Evolutionary conservation across 73 alveolate species (phyloP).

Genomic region (Symbiodinium natans): DNA sequence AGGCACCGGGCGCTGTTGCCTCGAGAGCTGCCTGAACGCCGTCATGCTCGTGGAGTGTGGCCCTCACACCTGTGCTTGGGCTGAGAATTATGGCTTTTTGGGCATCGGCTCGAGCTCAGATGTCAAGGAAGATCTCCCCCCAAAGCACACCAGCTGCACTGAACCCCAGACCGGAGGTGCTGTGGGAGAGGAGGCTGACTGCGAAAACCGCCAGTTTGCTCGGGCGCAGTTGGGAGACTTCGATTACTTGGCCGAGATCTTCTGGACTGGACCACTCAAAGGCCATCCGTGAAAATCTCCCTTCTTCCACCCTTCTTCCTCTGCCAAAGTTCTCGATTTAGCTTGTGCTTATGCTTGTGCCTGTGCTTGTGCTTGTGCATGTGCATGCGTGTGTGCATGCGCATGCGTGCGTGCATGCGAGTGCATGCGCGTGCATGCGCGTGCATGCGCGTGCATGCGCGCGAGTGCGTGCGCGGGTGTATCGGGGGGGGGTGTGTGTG

Average conservation of each 20-base stretch:
- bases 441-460: too few relatives aligned
- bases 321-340: too few relatives aligned
- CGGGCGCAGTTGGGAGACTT: slow-evolving; percentile 4
- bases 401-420: too few relatives aligned
- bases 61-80: slow-evolving; percentile 1
- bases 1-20: neutral
- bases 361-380: too few relatives aligned
- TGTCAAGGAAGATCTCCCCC: neutral
- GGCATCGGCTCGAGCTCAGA: slow-evolving; percentile 1
- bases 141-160: neutral
- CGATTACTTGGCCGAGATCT: slow-evolving; percentile 28
- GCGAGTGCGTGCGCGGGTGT: too few relatives aligned
- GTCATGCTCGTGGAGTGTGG: slow-evolving; percentile 65
- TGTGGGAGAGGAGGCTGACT: neutral
- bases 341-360: too few relatives aligned
- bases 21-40: slow-evolving; percentile 50
- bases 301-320: too few relatives aligned
- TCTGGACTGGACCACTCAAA: slow-evolving; percentile 51
- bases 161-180: neutral
- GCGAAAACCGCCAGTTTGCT: slow-evolving; percentile 40
- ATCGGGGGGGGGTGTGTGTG: too few relatives aligned
- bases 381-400: too few relatives aligned
- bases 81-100: neutral
- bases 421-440: too few relatives aligned
- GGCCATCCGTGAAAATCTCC: neutral